Evolutionary conservation across 495 filamentous ascomycete species (phyloP).

Genomic region (Penicillium samsonianum): DNA sequence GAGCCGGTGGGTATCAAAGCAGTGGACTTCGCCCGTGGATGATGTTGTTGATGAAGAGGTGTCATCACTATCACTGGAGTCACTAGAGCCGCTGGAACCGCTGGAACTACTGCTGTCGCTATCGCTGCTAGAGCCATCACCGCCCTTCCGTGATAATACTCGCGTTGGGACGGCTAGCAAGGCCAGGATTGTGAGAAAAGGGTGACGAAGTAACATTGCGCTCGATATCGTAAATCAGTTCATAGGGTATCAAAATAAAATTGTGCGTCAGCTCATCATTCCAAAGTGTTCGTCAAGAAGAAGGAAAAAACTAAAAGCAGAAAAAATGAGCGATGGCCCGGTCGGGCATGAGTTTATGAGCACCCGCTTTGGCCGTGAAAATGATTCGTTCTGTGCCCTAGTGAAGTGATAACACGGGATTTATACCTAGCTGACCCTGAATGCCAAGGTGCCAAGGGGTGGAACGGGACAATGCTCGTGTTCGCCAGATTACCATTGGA

Average conservation of each 20-base stretch:
- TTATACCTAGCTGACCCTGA: conserved; percentile 6
- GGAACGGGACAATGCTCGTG: conserved; percentile 4
- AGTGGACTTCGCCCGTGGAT: background rate
- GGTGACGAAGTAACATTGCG: conserved; percentile 6
- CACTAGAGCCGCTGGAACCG: background rate
- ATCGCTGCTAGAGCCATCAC: background rate
- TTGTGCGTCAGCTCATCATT: background rate
- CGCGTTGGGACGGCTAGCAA: conserved; percentile 6
- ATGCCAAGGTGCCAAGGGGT: conserved; percentile 10
- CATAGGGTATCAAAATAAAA: background rate
- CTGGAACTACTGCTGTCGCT: background rate
- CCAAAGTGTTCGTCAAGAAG: too few relatives aligned
- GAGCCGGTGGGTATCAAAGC: conserved; percentile 7
- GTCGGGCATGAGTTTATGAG: background rate
- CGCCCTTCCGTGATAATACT: background rate
- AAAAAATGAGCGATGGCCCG: background rate
- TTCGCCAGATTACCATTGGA: background rate
- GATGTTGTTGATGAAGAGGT: background rate
- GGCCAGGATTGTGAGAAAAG: background rate
- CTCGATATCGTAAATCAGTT: background rate
- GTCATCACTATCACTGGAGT: background rate
- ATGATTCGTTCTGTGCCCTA: background rate
- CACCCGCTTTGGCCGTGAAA: background rate
- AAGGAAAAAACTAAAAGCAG: background rate
- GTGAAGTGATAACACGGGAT: background rate